Evolutionary conservation across 805 yeast species (phyloP), one percentile per base, ranked within the genome.

Genomic region (Barnettozyma populi): DNA sequence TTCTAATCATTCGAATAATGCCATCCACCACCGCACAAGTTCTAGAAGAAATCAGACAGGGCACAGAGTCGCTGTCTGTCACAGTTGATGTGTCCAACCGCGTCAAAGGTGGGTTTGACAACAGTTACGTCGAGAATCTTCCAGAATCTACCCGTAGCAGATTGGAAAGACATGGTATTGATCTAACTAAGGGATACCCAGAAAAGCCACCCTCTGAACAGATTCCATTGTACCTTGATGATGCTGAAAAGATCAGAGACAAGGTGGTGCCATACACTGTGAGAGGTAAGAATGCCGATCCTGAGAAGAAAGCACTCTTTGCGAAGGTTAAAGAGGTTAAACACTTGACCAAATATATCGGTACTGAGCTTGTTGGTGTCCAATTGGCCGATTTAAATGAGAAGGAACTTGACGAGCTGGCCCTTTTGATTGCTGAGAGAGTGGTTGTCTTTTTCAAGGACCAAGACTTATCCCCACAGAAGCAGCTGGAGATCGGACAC

Each of bases 291-390:
- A 61, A 63, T 44, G 74, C 73, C 8, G 73, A 70, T 49, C 72
- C 70, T 10, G 71, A 67, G 49, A 69, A 70, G 61, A 69, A 67
- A 49, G 72, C 74, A 6, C 54, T 69, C 13, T 62, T 69, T 36
- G 65, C 70, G 5, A 72, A 72, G 52, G 71, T 64, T 38, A 66
- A 60, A 54, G 66, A 68, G 49, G 75, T 74, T 24, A 67, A 55
- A 32, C 55, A 74, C 47, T 61, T 74, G 51, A 71, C 78, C 46
- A 70, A 69, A 47, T 68, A 71, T 51, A 59, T 74, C 52, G 80
- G 80, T 42, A 75, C 79, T 16, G 79, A 74, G 50, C 65, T 74
- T 47, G 66, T 69, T 37, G 79, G 79, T 10, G 56, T 74, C 32
- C 75, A 74, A 55, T 57, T 74, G 38, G 62, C 63, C 5, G 72